These are phyloP conservation scores for Papiliotrema terrestris DNA, from an alignment of 1,284 basidiomycete genomes.

Conservation along the genomic window DNA sequence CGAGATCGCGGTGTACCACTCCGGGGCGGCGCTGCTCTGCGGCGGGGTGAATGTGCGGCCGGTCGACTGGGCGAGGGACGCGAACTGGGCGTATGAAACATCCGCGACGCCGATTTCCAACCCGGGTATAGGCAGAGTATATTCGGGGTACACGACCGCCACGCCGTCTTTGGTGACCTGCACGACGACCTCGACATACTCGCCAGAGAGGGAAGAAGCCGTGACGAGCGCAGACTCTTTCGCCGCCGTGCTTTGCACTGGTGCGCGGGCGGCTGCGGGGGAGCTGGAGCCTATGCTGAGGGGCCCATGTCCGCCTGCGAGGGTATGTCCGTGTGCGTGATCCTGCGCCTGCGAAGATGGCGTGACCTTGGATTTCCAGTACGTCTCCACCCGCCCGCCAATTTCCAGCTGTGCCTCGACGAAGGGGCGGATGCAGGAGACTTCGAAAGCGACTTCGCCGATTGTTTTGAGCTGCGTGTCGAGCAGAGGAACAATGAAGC, in stretches of 20 bases:
- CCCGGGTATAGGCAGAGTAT: conserved; percentile 66
- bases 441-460: conserved; percentile 89
- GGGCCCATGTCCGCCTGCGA: conserved; percentile 45
- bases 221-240: conserved; percentile 46
- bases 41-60: conserved; percentile 47
- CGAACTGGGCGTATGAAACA: conserved; percentile 76
- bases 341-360: conserved; percentile 52
- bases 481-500: conserved; percentile 75
- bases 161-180: conserved; percentile 89
- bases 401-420: conserved; percentile 92
- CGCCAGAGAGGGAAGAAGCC: conserved; percentile 62
- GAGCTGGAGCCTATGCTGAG: conserved; percentile 44
- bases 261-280: conserved; percentile 28
- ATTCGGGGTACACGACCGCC: conserved; percentile 74
- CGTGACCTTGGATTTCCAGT: conserved; percentile 86
- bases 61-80: conserved; percentile 58
- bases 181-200: conserved; percentile 78
- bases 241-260: conserved; percentile 1
- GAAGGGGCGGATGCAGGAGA: conserved; percentile 86
- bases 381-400: conserved; percentile 90
- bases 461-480: conserved; percentile 92
- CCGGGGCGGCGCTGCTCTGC: conserved; percentile 44
- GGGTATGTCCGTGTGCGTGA: conserved; percentile 38
- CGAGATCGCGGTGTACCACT: conserved; percentile 60
- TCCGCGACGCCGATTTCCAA: conserved; percentile 79